These are phyloP conservation scores for Sparassis latifolia DNA, from an alignment of 1,284 basidiomycete genomes.

Conservation along the genomic window DNA sequence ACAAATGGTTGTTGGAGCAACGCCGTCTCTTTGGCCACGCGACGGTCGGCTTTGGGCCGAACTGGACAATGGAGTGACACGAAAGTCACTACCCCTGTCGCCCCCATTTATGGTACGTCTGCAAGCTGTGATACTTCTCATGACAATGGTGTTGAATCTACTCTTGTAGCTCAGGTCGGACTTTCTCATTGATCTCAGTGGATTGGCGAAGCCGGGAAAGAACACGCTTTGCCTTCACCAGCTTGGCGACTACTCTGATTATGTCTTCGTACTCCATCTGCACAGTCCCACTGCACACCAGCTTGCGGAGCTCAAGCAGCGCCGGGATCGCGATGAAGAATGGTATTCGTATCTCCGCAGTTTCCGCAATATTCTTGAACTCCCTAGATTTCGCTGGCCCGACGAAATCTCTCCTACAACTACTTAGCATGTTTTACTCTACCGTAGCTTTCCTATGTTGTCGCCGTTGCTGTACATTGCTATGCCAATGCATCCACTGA, in stretches of 20 bases:
- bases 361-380: no score
- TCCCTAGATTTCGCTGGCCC: no score
- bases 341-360: slow-evolving; percentile 1
- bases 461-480: no score
- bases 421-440: no score
- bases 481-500: no score
- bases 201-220: slow-evolving; percentile 3
- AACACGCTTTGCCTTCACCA: slow-evolving; percentile 10
- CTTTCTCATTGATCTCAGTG: slow-evolving; percentile 10
- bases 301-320: slow-evolving; percentile 4
- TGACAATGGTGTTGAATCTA: neutral
- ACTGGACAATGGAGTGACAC: neutral
- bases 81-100: slow-evolving; percentile 1
- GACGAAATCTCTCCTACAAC: no score
- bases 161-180: slow-evolving; percentile 3
- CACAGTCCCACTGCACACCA: slow-evolving; percentile 10
- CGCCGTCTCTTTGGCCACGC: slow-evolving; percentile 3
- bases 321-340: slow-evolving; percentile 1
- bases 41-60: slow-evolving; percentile 5
- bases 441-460: no score
- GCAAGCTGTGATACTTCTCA: neutral
- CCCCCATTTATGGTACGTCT: slow-evolving; percentile 6
- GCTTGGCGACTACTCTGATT: slow-evolving; percentile 5
- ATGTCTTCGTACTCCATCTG: slow-evolving; percentile 11
- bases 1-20: neutral